Conservation (phyloP, 1,139 yeast species). For the Sugiyamaella neomexicana region DNA sequence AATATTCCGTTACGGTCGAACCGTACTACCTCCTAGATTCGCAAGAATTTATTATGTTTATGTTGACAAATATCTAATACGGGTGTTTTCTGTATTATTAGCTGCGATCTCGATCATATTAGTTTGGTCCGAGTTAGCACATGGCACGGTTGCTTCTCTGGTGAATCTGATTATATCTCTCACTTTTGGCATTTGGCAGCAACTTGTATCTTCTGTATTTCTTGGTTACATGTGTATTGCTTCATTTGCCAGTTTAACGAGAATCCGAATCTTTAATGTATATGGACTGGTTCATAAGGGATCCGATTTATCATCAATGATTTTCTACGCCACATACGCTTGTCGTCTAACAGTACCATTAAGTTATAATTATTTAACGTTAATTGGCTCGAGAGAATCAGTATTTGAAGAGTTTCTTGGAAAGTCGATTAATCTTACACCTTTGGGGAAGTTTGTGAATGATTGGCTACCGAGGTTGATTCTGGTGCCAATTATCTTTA, state of each 20-base stretch:
- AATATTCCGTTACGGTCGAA: conserved; percentile 35
- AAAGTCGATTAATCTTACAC: conserved; percentile 69
- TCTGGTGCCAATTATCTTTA: conserved; percentile 62
- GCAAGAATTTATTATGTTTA: conserved; percentile 46
- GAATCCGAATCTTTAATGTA: conserved; percentile 68
- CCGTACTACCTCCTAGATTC: conserved; percentile 42
- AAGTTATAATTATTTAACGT: conserved; percentile 72
- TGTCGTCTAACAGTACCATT: conserved; percentile 82
- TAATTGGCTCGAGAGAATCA: conserved; percentile 52
- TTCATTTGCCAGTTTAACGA: conserved; percentile 65
- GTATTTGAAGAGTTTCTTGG: conserved; percentile 62
- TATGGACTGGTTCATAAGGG: conserved; percentile 68
- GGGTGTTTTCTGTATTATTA: conserved; percentile 45
- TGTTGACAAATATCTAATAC: conserved; percentile 50
- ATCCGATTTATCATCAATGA: conserved; percentile 72
- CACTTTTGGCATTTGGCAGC: conserved; percentile 40
- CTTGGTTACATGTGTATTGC: conserved; percentile 69
- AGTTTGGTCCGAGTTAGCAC: conserved; percentile 72
- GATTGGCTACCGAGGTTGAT: conserved; percentile 74
- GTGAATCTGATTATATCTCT: conserved; percentile 52
- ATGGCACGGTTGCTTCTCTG: conserved; percentile 64
- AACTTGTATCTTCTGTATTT: conserved; percentile 45
- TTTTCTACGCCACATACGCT: conserved; percentile 78
- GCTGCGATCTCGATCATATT: conserved; percentile 54
- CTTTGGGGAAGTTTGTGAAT: conserved; percentile 70